Percentiles rank a stretch among this genome's conserved stretches.
Evolutionary conservation across 108 stramenopile species (phyloP).

Genomic region (Nitzschia palea): DNA sequence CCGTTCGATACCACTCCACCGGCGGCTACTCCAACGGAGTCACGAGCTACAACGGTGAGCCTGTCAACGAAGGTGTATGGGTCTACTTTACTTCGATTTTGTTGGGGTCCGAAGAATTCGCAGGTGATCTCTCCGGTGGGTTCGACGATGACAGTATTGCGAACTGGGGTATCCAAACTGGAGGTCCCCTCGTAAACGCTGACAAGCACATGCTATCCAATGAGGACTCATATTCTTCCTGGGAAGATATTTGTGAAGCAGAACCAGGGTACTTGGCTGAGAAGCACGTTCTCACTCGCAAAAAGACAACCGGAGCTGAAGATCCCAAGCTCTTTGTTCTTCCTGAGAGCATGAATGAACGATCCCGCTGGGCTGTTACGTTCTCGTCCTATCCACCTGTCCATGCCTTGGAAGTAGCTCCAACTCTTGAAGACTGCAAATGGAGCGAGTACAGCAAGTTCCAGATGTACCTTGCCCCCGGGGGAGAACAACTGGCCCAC

Average conservation of each 20-base stretch:
- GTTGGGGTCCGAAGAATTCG: constrained; percentile 1
- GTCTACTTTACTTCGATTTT: constrained; percentile 16
- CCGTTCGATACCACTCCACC: constrained; percentile 9
- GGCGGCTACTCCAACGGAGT: constrained; percentile 1
- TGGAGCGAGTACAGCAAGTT: constrained; percentile 23
- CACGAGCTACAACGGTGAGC: background rate
- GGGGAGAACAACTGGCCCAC: constrained; percentile 16
- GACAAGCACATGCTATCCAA: constrained; percentile 15
- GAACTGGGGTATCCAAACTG: constrained; percentile 6
- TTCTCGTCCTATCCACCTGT: constrained; percentile 15
- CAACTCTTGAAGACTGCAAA: constrained; percentile 1
- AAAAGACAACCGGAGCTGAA: constrained; percentile 10
- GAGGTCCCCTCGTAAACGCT: background rate
- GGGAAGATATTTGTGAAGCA: constrained; percentile 15
- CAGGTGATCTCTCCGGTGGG: constrained; percentile 9
- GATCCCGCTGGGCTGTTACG: constrained; percentile 13
- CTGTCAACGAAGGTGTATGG: background rate
- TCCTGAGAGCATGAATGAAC: constrained; percentile 9
- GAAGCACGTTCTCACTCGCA: background rate
- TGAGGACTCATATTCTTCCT: constrained; percentile 1
- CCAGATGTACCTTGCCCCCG: constrained; percentile 17
- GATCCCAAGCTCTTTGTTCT: constrained; percentile 12
- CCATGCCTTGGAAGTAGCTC: constrained; percentile 2
- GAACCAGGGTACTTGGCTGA: background rate
- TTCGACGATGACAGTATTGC: constrained; percentile 12